Evolutionary conservation across 2,329 filamentous ascomycete species (phyloP).

Genomic region (Colletotrichum trifolii): DNA sequence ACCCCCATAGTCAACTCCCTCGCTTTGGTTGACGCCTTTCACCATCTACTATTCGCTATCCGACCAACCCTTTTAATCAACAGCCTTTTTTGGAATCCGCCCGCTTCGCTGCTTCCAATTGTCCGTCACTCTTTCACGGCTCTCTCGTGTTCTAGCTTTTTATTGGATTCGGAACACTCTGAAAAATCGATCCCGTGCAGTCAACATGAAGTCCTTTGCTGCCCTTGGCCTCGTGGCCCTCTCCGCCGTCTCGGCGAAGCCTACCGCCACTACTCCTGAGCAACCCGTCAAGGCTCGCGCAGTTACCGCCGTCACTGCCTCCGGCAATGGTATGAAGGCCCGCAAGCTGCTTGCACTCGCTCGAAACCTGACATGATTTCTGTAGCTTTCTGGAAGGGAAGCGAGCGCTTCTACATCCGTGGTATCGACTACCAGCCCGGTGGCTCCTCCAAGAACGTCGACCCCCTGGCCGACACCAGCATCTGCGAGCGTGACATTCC

Average conservation of each 20-base stretch:
- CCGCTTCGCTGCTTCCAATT: slow-evolving; percentile 8
- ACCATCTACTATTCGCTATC: slow-evolving; percentile 24
- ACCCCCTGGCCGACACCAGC: slow-evolving; percentile 79
- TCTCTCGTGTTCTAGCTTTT: slow-evolving; percentile 33
- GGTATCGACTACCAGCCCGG: slow-evolving; percentile 74
- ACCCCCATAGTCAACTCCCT: slow-evolving; percentile 32
- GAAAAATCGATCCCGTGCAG: slow-evolving; percentile 18
- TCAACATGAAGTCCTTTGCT: slow-evolving; percentile 61
- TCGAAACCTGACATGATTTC: slow-evolving; percentile 38
- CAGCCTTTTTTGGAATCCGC: slow-evolving; percentile 26
- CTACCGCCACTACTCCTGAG: slow-evolving; percentile 61
- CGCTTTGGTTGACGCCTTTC: slow-evolving; percentile 37
- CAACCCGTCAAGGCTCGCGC: slow-evolving; percentile 62
- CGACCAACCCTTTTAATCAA: slow-evolving; percentile 37
- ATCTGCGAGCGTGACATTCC: slow-evolving; percentile 83
- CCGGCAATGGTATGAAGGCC: slow-evolving; percentile 63
- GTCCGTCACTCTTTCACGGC: slow-evolving; percentile 20
- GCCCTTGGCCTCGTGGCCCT: slow-evolving; percentile 61
- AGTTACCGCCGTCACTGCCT: slow-evolving; percentile 62
- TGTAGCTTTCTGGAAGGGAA: slow-evolving; percentile 67
- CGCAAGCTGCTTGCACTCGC: background rate
- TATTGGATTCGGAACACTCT: slow-evolving; percentile 13
- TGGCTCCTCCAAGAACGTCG: slow-evolving; percentile 65
- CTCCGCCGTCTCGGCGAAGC: slow-evolving; percentile 57
- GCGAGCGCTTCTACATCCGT: slow-evolving; percentile 67